These are phyloP conservation scores for Boechera divaricarpa DNA, from an alignment of 345 rosid species.

Conservation along the genomic window DNA sequence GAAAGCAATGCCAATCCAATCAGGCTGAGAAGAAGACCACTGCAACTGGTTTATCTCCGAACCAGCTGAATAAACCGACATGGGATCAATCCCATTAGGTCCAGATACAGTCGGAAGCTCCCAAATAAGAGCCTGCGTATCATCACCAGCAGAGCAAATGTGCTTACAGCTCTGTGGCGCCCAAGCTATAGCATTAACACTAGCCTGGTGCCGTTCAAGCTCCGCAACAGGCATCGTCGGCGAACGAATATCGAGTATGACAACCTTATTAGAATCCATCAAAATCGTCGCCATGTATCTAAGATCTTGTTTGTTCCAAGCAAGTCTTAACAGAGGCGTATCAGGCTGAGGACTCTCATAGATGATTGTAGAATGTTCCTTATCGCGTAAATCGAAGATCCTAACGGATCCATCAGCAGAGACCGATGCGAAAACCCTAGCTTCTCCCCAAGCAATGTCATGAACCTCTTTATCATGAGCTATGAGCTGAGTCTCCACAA, in stretches of 20 bases:
- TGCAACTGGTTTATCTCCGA: constrained; percentile 92
- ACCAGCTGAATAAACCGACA: constrained; percentile 81
- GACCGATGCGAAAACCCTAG: constrained; percentile 76
- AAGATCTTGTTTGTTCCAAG: constrained; percentile 87
- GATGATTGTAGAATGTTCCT: constrained; percentile 78
- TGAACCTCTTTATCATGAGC: constrained; percentile 89
- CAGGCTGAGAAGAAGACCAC: constrained; percentile 86
- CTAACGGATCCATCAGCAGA: constrained; percentile 85
- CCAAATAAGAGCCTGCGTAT: constrained; percentile 84
- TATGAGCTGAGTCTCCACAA: constrained; percentile 87
- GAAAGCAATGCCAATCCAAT: constrained; percentile 92
- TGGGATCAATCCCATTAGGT: constrained; percentile 91
- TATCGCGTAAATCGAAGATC: constrained; percentile 76
- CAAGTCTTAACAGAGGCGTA: constrained; percentile 71
- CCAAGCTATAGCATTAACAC: constrained; percentile 83
- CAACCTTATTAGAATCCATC: constrained; percentile 85
- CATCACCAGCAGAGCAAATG: constrained; percentile 91
- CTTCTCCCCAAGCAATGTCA: constrained; percentile 87
- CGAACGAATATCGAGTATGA: constrained; percentile 72
- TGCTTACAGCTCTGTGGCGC: constrained; percentile 84
- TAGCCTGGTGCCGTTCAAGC: constrained; percentile 69
- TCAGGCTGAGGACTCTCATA: constrained; percentile 85
- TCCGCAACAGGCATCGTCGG: constrained; percentile 80
- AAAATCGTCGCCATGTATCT: constrained; percentile 83
- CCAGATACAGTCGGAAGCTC: constrained; percentile 94